Evolutionary conservation across 1,284 basidiomycete genomes (phyloP), one percentile per base, ranked within the genome.

Genomic region (Puccinia sorghi): DNA sequence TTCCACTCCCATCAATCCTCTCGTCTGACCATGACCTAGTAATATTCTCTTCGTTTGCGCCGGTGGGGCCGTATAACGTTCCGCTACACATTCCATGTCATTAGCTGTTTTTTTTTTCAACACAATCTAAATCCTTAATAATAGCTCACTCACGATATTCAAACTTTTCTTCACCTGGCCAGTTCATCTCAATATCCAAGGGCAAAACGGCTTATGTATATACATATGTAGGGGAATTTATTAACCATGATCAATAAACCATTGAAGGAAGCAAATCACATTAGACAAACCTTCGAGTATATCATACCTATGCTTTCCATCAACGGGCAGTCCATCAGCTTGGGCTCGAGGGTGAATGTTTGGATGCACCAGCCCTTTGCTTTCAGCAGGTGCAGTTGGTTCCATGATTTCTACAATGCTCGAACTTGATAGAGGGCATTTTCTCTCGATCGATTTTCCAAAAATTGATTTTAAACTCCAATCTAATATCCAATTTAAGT

Each of bases 381-480:
- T 17, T 50, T 32, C 46, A 32, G 48, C 3, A 1, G 22, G 17
- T 4, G 13, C 37, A 1, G 52, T 57, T 25, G 70, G 39, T 41
- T 78, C 54, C 87, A 39, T 85, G 81, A 59, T 92, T 84, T 39
- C 83, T 83, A 84, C 90, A 91, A 2, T 86, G 86, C 41, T 84
- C 83, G 37, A 90, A 87, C 73, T 90, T 85, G 80, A 91, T 87
- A 86, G 92, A 89, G 80, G 88, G 82, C 83, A 87, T 0, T 83
- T 66, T 7, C 78, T 86, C 6, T 89, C 87, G 56, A 96, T 87
- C 1, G 84, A 85, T 48, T 90, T 88, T 81, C 88, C 90, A 84
- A 94, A 96, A 7, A 95, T 82, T 39, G 88, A 88, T n/a, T 86
- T 83, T 71, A 95, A 87, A 3, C 91, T 91, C 89, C 93, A 94